Percentiles rank a stretch among this genome's conserved stretches.
These are phyloP conservation scores for Dactylellina sp. DNA, from an alignment of 2,329 filamentous ascomycete species.

Conservation along the genomic window DNA sequence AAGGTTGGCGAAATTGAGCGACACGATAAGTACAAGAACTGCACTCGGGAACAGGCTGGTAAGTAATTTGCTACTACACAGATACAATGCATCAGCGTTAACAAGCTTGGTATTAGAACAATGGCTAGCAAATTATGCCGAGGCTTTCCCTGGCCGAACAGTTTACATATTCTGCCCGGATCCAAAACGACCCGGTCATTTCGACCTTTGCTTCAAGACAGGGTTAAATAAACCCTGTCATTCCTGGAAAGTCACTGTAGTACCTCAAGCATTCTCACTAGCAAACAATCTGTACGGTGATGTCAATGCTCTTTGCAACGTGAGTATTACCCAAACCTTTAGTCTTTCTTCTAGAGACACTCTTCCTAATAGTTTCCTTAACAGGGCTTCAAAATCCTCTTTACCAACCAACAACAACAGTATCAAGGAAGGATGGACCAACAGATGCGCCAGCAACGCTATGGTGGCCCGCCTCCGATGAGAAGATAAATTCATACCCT, in stretches of 20 bases:
- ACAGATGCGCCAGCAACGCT: slow-evolving; percentile 48
- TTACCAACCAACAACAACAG: slow-evolving; percentile 66
- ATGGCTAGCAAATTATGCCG: slow-evolving; percentile 95
- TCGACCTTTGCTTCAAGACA: slow-evolving; percentile 95
- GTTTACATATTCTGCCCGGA: slow-evolving; percentile 97
- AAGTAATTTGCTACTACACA: slow-evolving; percentile 65
- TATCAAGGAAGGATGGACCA: slow-evolving; percentile 46
- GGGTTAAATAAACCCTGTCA: slow-evolving; percentile 73
- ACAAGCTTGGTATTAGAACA: slow-evolving; percentile 72
- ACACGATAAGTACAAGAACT: slow-evolving; percentile 91
- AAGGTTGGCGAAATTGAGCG: slow-evolving; percentile 97
- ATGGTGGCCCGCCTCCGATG: slow-evolving; percentile 45
- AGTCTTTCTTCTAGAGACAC: not conserved
- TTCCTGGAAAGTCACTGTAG: slow-evolving; percentile 86
- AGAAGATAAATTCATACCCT: slow-evolving; percentile 23
- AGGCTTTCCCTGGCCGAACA: slow-evolving; percentile 92
- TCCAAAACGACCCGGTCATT: slow-evolving; percentile 90
- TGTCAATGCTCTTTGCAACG: slow-evolving; percentile 94
- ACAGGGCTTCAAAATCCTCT: slow-evolving; percentile 73
- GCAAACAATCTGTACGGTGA: slow-evolving; percentile 90
- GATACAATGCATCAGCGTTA: not conserved
- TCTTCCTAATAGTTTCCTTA: slow-evolving; percentile 14
- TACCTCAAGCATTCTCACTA: slow-evolving; percentile 93
- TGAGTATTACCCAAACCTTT: slow-evolving; percentile 36
- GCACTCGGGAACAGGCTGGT: slow-evolving; percentile 85